Percentiles rank a stretch among this genome's conserved stretches.
These are phyloP conservation scores for Guillardia theta DNA, from an alignment of 78 protist species.

Conservation along the genomic window DNA sequence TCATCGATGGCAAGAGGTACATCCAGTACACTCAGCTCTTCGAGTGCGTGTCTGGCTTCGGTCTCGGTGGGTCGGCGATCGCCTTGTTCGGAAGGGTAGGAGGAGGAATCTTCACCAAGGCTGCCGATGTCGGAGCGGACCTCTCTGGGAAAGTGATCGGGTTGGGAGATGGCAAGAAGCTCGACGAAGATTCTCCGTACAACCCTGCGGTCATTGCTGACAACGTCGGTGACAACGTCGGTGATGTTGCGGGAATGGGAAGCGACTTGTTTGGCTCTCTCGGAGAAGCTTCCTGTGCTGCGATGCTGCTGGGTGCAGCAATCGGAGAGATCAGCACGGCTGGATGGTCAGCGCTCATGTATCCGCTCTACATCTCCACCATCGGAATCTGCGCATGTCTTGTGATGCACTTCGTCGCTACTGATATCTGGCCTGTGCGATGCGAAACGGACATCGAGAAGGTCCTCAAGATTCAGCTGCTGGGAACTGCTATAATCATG, in stretches of 20 bases:
- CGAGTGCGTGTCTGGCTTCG: slow-evolving; percentile 71
- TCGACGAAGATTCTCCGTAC: slow-evolving; percentile 71
- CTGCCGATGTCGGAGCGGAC: slow-evolving; percentile 78
- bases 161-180: not conserved
- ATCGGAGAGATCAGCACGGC: not conserved
- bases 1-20: not conserved
- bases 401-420: slow-evolving; percentile 36
- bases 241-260: slow-evolving; percentile 80
- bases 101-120: slow-evolving; percentile 58
- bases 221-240: slow-evolving; percentile 82
- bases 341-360: slow-evolving; percentile 4
- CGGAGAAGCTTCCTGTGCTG: slow-evolving; percentile 68
- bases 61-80: slow-evolving; percentile 76
- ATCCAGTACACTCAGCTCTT: not conserved
- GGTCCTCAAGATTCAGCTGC: slow-evolving; percentile 56
- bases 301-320: slow-evolving; percentile 40
- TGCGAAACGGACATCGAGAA: slow-evolving; percentile 26
- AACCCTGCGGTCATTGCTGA: slow-evolving; percentile 81
- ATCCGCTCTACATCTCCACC: not conserved
- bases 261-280: slow-evolving; percentile 74
- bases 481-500: not conserved
- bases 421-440: not conserved
- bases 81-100: slow-evolving; percentile 77
- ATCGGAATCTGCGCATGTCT: slow-evolving; percentile 41
- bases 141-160: slow-evolving; percentile 67